A percentile compares a stretch with the other conserved stretches of the same genome.
These are phyloP conservation scores for Collybia nuda DNA, from an alignment of 768 basidiomycete genomes.

Conservation along the genomic window DNA sequence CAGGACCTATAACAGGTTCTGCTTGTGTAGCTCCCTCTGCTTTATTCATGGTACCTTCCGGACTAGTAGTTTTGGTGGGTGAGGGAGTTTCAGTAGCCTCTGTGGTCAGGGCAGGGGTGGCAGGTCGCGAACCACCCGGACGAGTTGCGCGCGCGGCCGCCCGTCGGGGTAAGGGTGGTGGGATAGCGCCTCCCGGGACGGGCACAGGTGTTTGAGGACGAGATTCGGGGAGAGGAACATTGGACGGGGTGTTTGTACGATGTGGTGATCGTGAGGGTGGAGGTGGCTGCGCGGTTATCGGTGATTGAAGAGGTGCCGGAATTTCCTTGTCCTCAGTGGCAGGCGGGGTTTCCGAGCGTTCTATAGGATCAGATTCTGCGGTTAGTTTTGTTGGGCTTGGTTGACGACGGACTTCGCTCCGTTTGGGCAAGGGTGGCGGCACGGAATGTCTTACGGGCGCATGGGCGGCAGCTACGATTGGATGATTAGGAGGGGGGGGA, in stretches of 20 bases:
- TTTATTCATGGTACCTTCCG: not conserved
- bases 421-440: conserved; percentile 46
- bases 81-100: not conserved
- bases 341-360: no score
- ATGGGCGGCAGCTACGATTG: conserved; percentile 22
- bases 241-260: conserved; percentile 29
- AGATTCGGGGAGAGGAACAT: conserved; percentile 42
- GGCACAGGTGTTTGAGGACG: conserved; percentile 36
- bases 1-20: not conserved
- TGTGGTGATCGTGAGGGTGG: conserved; percentile 12
- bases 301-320: conserved; percentile 3
- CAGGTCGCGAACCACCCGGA: conserved; percentile 22
- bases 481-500: conserved; percentile 25
- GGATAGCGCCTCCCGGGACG: conserved; percentile 23
- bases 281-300: conserved; percentile 4
- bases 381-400: conserved; percentile 14
- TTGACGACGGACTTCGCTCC: conserved; percentile 37
- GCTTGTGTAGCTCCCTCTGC: not conserved
- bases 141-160: conserved; percentile 55
- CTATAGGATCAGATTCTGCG: not conserved
- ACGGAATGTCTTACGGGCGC: conserved; percentile 17
- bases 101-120: conserved; percentile 13
- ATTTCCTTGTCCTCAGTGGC: not conserved
- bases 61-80: not conserved
- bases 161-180: conserved; percentile 66